Evolutionary conservation across 345 rosid genomes (phyloP).

Genomic region (Melaleuca alternifolia): DNA sequence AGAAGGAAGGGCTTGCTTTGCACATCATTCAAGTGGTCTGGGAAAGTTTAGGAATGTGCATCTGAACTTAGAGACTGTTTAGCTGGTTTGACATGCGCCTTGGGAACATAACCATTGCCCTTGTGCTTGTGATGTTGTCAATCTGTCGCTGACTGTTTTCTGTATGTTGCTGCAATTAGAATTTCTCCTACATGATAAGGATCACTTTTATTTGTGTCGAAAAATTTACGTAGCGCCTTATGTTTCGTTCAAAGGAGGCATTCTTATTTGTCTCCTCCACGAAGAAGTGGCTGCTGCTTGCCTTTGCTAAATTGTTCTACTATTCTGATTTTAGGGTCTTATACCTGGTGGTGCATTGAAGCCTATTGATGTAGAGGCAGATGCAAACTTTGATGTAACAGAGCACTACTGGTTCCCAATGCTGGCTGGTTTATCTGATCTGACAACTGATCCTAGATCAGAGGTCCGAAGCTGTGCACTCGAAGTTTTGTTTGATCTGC

Average conservation of each 20-base stretch:
- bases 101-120: not conserved
- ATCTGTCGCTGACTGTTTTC: not conserved
- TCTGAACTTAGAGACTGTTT: not conserved
- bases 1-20: not conserved
- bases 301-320: not conserved
- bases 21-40: not conserved
- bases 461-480: constrained; percentile 90
- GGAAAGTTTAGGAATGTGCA: not conserved
- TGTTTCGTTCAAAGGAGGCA: not conserved
- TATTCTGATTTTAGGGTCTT: constrained; percentile 45
- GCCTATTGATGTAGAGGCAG: constrained; percentile 44
- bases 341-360: constrained; percentile 81
- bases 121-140: not conserved
- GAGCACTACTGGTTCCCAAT: constrained; percentile 95
- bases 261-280: not conserved
- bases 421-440: constrained; percentile 91
- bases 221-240: not conserved
- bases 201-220: not conserved
- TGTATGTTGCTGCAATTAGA: not conserved
- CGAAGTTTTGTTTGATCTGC: constrained; percentile 85
- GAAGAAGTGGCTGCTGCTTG: not conserved
- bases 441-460: constrained; percentile 69
- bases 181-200: not conserved
- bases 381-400: constrained; percentile 63
- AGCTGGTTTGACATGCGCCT: not conserved